Base-by-base conservation (phyloP, 495 filamentous ascomycete species). In the Oidiodendron maius region DNA sequence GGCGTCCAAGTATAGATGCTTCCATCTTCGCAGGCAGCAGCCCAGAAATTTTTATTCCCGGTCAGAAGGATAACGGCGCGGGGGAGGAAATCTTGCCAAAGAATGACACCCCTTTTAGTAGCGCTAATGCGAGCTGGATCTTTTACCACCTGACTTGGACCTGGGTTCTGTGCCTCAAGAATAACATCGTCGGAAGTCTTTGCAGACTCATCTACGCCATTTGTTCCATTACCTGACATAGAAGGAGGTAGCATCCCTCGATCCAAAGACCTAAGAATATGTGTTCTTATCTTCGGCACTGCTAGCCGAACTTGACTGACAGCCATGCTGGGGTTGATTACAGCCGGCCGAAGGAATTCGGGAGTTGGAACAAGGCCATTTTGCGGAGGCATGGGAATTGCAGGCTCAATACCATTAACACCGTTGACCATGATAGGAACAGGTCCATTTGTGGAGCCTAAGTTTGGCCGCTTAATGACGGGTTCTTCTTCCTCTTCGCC, bases 51-150 rank as follows among this genome's bases (percentile, higher is more conserved):
- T 49, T 83, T 79, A 60, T 91, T 96, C 0, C 93, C 93, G 0
- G 93, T 93, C 5, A 89, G 81, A 3, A 96, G 78, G 10, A 97
- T 74, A 11, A 91, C 86, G 23, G 83, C 79, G 32, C 81, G 77
- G 0, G 91, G 91, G 15, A 99, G 71, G 58, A 85, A 99, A 52
- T 97, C 94, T 55, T 95, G 86, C 91, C 94, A 99, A 3, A 96
- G 65, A 1, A 81, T 71, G 39, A 86, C 82, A n/a, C 89, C 88
- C n/a, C 84, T 79, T 51, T 86, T 88, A 13, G 82, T 84, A 22
- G 91, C 78, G 1, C 81, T 87, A 24, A 99, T 79, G 11, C 84
- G 81, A 10, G 88, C 82, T 3, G 93, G 93, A 40, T 97, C 90
- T 35, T 82, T 76, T 2, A 75, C 71, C 10, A 35, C 42, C 13